Base-by-base conservation (phyloP, 352 stramenopile genomes). In the Elongisporangium undulatum region DNA sequence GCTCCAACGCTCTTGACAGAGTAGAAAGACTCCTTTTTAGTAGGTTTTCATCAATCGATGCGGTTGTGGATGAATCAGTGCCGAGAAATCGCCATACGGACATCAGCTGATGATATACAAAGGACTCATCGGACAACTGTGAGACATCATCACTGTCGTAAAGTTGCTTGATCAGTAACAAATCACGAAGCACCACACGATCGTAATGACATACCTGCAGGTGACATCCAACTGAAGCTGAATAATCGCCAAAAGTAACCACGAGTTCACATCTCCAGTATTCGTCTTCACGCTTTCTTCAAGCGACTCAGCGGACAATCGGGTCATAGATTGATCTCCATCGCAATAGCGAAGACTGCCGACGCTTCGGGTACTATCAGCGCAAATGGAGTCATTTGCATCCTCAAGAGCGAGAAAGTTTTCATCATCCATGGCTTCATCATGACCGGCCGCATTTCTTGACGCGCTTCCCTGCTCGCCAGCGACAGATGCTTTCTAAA, bases 181-280 rank as follows among this genome's bases (percentile, higher is more conserved):
- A 15, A 41, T 41, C 2, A 15, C 13, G 6, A 51, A 51, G 17
- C 51, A 52, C 34, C 48, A 29, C 26, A 39, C 9, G 21, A 57
- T 16, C 19, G 0, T 23, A 58, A 24, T 19, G n/a, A 53, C 62
- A 41, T 68, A 82, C 76, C 74, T 80, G 2, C 63, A 29, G 5
- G 52, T 63, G 53, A 74, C 55, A 53, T 82, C 72, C 34, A 87
- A 62, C 17, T 77, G 61, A 41, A 87, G 68, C 23, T 87, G 71
- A 41, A 65, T 64, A 39, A 87, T 71, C 45, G 77, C 75, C n/a
- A 87, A 53, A 53, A 75, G 59, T 22, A 87, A 61, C 77, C 77
- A 87, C 1, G 72, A 71, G 52, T 74, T 65, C 21, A 58, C 70
- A 16, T 81, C 64, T 8, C 34, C 68, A 23, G 72, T 56, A 34